Percentiles rank a stretch among this genome's conserved stretches.
Conservation (phyloP, 106 monocot species). For the Platanthera guangdongensis region DNA sequence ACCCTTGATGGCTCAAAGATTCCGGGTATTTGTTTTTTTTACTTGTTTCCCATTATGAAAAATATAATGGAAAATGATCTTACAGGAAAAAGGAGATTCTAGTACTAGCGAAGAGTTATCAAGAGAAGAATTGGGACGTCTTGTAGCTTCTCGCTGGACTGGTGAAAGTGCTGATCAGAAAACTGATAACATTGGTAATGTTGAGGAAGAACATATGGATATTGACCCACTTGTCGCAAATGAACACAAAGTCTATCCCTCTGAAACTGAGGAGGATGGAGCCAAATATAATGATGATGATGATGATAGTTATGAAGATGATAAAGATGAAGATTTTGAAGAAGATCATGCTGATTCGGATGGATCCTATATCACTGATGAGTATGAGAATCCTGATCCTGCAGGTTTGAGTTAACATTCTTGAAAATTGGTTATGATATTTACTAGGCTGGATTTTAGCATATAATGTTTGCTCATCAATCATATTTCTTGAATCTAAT, state of each 20-base stretch:
- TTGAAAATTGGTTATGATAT: neutral
- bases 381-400: constrained; percentile 37
- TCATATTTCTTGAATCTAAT: neutral
- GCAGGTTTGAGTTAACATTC: constrained; percentile 31
- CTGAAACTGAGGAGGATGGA: constrained; percentile 52
- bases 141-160: constrained; percentile 97
- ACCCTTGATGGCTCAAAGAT: neutral
- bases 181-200: constrained; percentile 29
- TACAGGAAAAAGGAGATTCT: constrained; percentile 32
- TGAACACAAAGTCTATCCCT: constrained; percentile 41
- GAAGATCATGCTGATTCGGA: constrained; percentile 33
- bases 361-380: constrained; percentile 32
- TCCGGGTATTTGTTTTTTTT: no score
- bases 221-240: constrained; percentile 21
- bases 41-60: no score
- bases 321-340: constrained; percentile 37
- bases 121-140: constrained; percentile 89
- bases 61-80: neutral
- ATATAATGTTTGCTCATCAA: neutral
- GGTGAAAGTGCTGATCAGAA: constrained; percentile 45
- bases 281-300: constrained; percentile 39
- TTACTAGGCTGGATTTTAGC: neutral
- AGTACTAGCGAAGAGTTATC: constrained; percentile 49
- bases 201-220: constrained; percentile 24
- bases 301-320: constrained; percentile 39